Evolutionary conservation across 495 filamentous ascomycete species (phyloP).

Genomic region (Staphylotrichum tortipilum): DNA sequence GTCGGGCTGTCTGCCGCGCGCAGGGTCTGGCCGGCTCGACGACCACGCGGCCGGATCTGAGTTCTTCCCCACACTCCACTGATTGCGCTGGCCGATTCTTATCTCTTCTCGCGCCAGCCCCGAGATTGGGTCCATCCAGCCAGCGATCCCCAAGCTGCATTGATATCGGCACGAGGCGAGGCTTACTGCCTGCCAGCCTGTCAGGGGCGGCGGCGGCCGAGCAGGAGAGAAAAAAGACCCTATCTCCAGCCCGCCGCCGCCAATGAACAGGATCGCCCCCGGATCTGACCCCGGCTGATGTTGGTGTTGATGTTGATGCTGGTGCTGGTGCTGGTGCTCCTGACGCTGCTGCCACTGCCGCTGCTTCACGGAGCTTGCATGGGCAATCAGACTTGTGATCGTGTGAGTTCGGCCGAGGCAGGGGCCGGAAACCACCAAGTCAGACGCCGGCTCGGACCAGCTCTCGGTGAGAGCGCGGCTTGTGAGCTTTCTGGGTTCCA

Average conservation of each 20-base stretch:
- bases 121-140: conserved; percentile 14
- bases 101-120: conserved; percentile 24
- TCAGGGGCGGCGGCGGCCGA: too few species aligned
- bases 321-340: too few species aligned
- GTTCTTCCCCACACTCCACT: conserved; percentile 16
- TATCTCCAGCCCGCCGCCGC: not conserved
- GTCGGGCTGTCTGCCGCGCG: not conserved
- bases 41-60: not conserved
- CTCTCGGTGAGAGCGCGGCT: conserved; percentile 3
- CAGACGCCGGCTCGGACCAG: conserved; percentile 1
- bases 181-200: too few species aligned
- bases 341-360: too few species aligned
- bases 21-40: not conserved
- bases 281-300: conserved; percentile 4
- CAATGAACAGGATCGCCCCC: not conserved
- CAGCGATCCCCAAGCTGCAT: conserved; percentile 7
- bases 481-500: not conserved
- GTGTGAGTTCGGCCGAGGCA: conserved; percentile 9
- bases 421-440: not conserved
- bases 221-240: not conserved
- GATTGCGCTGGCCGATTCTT: conserved; percentile 17
- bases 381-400: conserved; percentile 7
- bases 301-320: too few species aligned
- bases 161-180: conserved; percentile 1
- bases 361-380: not conserved